Conservation (phyloP, 441 rosid genomes). For the Flueggea neowawraea region DNA sequence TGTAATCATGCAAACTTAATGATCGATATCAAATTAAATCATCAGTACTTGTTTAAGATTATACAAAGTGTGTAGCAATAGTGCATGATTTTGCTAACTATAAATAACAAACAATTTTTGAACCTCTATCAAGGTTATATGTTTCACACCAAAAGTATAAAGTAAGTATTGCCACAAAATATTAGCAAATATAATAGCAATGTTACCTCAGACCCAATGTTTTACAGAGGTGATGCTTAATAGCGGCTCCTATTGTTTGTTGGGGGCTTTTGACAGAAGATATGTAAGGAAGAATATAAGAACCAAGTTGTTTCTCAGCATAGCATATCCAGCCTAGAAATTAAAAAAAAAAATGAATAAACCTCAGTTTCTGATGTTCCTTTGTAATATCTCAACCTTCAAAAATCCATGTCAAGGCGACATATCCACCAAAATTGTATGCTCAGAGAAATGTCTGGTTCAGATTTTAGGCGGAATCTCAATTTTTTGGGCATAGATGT, state of each 20-base stretch:
- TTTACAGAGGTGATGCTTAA: conserved; percentile 66
- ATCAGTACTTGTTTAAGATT: too few species aligned
- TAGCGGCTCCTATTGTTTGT: conserved; percentile 78
- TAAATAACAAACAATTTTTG: neutral
- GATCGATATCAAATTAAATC: too few species aligned
- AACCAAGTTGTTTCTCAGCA: conserved; percentile 92
- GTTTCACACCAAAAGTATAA: neutral
- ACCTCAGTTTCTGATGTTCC: too few species aligned
- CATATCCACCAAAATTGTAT: too few species aligned
- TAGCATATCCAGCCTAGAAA: conserved; percentile 94
- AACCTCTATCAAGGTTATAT: neutral
- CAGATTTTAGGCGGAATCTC: too few species aligned
- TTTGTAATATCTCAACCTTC: too few species aligned
- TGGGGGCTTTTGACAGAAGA: conserved; percentile 97
- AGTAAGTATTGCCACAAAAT: neutral
- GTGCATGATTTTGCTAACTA: too few species aligned
- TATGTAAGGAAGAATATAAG: conserved; percentile 75
- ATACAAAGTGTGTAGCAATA: too few species aligned
- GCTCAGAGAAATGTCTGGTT: too few species aligned
- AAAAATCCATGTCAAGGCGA: too few species aligned
- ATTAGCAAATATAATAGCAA: neutral
- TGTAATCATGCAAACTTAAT: too few species aligned
- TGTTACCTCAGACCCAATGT: conserved; percentile 71
- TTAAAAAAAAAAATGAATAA: conserved; percentile 10
- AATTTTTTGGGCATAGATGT: neutral